These are phyloP conservation scores for Podosphaera aphanis DNA, from an alignment of 2,329 filamentous ascomycete species.

Conservation along the genomic window DNA sequence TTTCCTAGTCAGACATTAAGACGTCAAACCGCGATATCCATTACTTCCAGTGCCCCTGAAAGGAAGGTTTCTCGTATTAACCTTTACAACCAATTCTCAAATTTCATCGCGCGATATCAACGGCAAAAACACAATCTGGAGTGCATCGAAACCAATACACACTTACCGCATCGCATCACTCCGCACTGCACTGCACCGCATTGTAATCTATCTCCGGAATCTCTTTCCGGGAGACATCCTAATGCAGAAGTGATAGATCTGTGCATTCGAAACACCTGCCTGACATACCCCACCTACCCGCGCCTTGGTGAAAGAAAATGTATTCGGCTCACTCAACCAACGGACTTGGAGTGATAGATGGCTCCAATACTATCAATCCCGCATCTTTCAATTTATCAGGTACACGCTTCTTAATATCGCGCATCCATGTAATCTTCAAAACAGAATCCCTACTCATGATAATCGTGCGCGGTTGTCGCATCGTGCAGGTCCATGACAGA, in stretches of 20 bases:
- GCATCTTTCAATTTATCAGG: conserved; percentile 61
- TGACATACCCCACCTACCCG: background rate
- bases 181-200: background rate
- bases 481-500: background rate
- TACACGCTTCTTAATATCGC: conserved; percentile 20
- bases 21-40: no score
- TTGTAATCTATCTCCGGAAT: background rate
- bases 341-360: conserved; percentile 38
- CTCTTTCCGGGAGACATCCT: background rate
- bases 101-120: no score
- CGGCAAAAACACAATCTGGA: no score
- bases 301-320: conserved; percentile 14
- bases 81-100: no score
- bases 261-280: background rate
- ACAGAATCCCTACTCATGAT: no score
- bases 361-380: conserved; percentile 77
- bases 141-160: no score
- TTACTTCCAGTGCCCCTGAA: no score
- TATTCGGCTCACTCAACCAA: conserved; percentile 43
- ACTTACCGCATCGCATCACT: no score
- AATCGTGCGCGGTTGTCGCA: conserved; percentile 5
- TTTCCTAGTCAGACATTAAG: no score
- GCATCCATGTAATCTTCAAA: conserved; percentile 3
- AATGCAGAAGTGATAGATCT: background rate
- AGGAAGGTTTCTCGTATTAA: no score